Percentiles rank a stretch among this genome's conserved stretches.
These are phyloP conservation scores for Leccinum brunneo-olivaceum DNA, from an alignment of 1,284 basidiomycete genomes.

Conservation along the genomic window DNA sequence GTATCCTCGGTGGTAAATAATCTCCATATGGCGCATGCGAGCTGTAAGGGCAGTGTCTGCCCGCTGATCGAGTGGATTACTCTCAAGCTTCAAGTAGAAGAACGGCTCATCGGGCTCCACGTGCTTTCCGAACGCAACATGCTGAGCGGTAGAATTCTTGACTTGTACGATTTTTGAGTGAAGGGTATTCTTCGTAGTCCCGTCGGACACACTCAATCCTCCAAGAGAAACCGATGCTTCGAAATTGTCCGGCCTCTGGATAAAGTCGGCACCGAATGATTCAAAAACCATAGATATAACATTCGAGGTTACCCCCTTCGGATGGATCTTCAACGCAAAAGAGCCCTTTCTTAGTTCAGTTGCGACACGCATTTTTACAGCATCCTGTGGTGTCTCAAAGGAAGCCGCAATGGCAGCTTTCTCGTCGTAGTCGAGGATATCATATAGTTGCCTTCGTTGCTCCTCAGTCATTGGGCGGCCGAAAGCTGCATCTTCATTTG, in stretches of 20 bases:
- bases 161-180: slow-evolving; percentile 94
- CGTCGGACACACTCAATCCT: slow-evolving; percentile 88
- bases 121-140: slow-evolving; percentile 22
- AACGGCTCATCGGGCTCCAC: slow-evolving; percentile 64
- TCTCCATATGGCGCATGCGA: slow-evolving; percentile 94
- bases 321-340: slow-evolving; percentile 72
- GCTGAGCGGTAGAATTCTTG: slow-evolving; percentile 44
- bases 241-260: slow-evolving; percentile 82
- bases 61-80: slow-evolving; percentile 87
- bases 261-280: slow-evolving; percentile 77
- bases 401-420: slow-evolving; percentile 66
- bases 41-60: slow-evolving; percentile 90
- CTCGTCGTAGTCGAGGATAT: slow-evolving; percentile 92
- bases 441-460: slow-evolving; percentile 89
- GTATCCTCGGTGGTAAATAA: slow-evolving; percentile 94
- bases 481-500: slow-evolving; percentile 48
- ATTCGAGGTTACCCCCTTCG: slow-evolving; percentile 58
- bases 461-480: slow-evolving; percentile 81
- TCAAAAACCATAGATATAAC: slow-evolving; percentile 90
- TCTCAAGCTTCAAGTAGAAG: slow-evolving; percentile 90
- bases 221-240: slow-evolving; percentile 81
- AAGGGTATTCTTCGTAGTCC: slow-evolving; percentile 75
- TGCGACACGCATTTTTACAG: slow-evolving; percentile 73
- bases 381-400: slow-evolving; percentile 72
- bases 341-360: slow-evolving; percentile 84